Conservation (phyloP, 225 moss, liverwort and hornwort genomes). For the Thuidium tamariscinum region DNA sequence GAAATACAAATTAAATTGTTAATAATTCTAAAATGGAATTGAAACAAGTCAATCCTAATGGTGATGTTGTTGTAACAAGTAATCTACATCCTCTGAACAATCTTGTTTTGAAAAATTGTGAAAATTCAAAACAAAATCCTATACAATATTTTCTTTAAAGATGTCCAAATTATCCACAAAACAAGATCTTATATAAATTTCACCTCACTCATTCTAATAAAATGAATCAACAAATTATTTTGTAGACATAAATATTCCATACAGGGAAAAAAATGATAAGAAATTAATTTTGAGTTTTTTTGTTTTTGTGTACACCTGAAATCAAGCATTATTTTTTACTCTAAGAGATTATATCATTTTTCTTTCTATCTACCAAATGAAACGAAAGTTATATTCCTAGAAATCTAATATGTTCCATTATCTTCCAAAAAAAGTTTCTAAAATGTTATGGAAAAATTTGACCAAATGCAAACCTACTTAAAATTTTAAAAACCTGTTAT, state of each 20-base stretch:
- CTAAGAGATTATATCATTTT: background rate
- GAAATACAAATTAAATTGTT: background rate
- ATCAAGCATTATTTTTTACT: fast-evolving
- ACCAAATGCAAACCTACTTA: fast-evolving
- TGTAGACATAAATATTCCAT: background rate
- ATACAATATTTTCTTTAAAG: background rate
- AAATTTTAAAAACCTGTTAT: fast-evolving
- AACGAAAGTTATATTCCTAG: background rate
- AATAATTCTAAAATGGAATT: background rate
- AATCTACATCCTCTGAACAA: too few relatives aligned
- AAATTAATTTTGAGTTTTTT: background rate
- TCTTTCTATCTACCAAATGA: background rate
- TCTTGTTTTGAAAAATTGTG: background rate
- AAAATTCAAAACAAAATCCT: background rate
- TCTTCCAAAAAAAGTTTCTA: fast-evolving
- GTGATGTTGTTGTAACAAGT: background rate
- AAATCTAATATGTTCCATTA: background rate
- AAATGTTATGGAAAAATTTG: background rate
- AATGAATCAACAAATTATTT: background rate
- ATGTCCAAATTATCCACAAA: fast-evolving
- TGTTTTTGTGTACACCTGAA: fast-evolving
- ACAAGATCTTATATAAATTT: background rate
- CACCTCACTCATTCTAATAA: background rate
- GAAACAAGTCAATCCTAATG: background rate
- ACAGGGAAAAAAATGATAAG: background rate